Evolutionary conservation across 1,284 basidiomycete genomes (phyloP).

Genomic region (Coniferiporia sulphurascens): DNA sequence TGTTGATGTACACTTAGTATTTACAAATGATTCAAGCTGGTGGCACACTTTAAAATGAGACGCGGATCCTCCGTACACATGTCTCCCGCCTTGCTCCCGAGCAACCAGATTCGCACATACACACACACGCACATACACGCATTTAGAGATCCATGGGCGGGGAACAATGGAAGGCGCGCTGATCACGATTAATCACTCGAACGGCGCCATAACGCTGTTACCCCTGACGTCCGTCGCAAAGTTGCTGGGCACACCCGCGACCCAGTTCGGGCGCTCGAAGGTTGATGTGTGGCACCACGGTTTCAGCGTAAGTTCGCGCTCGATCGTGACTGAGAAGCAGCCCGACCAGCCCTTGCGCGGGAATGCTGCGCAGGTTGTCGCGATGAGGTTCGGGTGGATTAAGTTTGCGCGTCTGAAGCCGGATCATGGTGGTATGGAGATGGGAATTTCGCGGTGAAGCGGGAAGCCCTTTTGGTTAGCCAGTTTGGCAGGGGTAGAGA

Average conservation of each 20-base stretch:
- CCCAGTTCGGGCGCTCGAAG: constrained; percentile 46
- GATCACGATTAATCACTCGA: background rate
- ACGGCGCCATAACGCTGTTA: constrained; percentile 31
- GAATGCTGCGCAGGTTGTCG: constrained; percentile 37
- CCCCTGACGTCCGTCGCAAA: constrained; percentile 45
- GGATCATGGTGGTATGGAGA: background rate
- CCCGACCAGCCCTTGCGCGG: constrained; percentile 46
- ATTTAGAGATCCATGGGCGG: background rate
- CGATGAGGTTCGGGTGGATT: constrained; percentile 39
- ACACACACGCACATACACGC: background rate
- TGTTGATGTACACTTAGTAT: too few relatives aligned
- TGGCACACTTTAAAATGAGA: too few relatives aligned
- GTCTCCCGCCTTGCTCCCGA: too few relatives aligned
- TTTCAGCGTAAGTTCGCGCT: constrained; percentile 43
- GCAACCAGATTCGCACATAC: background rate
- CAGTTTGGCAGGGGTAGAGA: background rate
- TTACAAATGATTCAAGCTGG: too few relatives aligned
- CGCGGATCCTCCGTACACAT: too few relatives aligned
- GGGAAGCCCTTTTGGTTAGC: background rate
- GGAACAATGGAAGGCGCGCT: too few relatives aligned
- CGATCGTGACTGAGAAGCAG: constrained; percentile 42
- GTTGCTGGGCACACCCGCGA: constrained; percentile 39
- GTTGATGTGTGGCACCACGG: constrained; percentile 50
- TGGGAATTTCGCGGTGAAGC: background rate
- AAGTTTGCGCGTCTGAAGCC: constrained; percentile 37